Conservation (phyloP, 208 protist genomes). For the Crithidia thermophila region DNA sequence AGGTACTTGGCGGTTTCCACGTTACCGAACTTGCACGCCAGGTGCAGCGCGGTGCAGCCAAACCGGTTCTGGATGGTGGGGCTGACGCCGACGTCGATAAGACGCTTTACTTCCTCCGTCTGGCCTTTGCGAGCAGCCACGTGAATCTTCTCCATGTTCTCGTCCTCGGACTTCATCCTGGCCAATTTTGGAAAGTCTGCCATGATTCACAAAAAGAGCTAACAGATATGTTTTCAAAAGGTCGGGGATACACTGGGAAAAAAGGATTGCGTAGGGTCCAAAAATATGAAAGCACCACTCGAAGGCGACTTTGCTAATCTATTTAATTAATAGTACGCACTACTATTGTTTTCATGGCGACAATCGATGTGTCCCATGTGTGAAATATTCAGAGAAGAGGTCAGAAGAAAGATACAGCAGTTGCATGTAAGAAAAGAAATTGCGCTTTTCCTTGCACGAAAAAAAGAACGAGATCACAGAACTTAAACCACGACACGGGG, state of each 20-base stretch:
- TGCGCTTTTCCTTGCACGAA: too few relatives aligned
- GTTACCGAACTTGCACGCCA: conserved; percentile 84
- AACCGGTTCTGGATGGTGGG: conserved; percentile 83
- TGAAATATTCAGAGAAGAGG: too few relatives aligned
- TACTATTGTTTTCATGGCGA: too few relatives aligned
- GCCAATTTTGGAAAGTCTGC: conserved; percentile 67
- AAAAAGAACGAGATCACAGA: too few relatives aligned
- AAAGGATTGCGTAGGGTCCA: too few relatives aligned
- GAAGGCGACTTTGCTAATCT: too few relatives aligned
- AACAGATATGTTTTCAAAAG: background rate
- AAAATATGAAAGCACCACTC: too few relatives aligned
- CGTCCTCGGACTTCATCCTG: conserved; percentile 80
- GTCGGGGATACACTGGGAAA: background rate
- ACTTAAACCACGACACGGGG: too few relatives aligned
- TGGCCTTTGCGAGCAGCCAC: conserved; percentile 77
- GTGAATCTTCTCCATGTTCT: conserved; percentile 92
- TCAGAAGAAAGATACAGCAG: too few relatives aligned
- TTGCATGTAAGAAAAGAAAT: too few relatives aligned
- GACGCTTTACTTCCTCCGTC: conserved; percentile 74
- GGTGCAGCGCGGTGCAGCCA: conserved; percentile 86
- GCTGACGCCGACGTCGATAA: conserved; percentile 72
- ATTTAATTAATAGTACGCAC: too few relatives aligned
- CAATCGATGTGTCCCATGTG: too few relatives aligned
- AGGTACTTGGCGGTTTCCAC: conserved; percentile 75
- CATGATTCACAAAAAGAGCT: conserved; percentile 24